These are phyloP conservation scores for Fusarium piperis DNA, from an alignment of 2,329 filamentous ascomycete species.

Conservation along the genomic window DNA sequence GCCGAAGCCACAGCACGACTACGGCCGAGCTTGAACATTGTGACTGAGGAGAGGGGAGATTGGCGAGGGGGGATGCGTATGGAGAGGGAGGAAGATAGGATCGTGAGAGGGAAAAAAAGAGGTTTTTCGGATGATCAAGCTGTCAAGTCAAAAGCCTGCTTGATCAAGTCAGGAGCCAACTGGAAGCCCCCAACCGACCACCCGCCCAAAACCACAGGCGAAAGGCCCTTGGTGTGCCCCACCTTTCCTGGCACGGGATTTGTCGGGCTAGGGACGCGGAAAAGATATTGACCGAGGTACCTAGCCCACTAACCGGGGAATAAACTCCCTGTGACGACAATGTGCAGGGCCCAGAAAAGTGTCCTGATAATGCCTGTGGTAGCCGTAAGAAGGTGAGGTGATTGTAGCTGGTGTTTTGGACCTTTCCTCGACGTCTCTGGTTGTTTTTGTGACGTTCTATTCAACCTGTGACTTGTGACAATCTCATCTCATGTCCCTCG, in stretches of 20 bases:
- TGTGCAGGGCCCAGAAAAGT: conserved; percentile 14
- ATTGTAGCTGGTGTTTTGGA: background rate
- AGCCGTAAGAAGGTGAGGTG: background rate
- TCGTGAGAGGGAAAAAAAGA: conserved; percentile 19
- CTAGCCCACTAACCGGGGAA: background rate
- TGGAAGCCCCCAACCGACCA: conserved; percentile 23
- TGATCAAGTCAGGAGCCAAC: conserved; percentile 28
- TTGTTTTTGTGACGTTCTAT: background rate
- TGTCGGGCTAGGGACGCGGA: conserved; percentile 37
- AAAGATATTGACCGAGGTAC: conserved; percentile 36
- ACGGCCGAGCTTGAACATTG: conserved; percentile 89
- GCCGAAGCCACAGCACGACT: conserved; percentile 83
- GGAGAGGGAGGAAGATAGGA: conserved; percentile 21
- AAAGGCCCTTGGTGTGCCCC: conserved; percentile 6
- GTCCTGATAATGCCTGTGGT: conserved; percentile 16
- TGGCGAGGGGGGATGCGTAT: conserved; percentile 6
- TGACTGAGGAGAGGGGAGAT: conserved; percentile 42
- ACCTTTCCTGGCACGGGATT: conserved; percentile 41
- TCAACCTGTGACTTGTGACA: background rate
- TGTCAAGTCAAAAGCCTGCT: conserved; percentile 30
- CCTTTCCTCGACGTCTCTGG: background rate
- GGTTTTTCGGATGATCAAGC: conserved; percentile 37
- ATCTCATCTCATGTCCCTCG: background rate
- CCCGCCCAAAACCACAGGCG: conserved; percentile 4
- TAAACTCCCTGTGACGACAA: conserved; percentile 24